Evolutionary conservation across 2,329 filamentous ascomycete species (phyloP), one percentile per base, ranked within the genome.

Genomic region (Blastomyces percursus): DNA sequence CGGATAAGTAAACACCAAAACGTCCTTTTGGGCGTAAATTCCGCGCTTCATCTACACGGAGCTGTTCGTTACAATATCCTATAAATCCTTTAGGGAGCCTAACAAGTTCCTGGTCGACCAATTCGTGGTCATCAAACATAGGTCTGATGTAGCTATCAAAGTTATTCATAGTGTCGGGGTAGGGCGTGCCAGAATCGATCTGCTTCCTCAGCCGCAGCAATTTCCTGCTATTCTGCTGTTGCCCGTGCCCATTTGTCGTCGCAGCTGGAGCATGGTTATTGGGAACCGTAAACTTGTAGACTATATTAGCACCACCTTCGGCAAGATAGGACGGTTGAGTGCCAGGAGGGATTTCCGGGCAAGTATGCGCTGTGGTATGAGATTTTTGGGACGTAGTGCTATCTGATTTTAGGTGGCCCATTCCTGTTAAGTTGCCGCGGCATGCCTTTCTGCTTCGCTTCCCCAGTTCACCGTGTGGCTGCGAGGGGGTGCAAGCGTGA

Each of bases 221-320:
- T 65, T 82, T 81, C 21, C 78, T 81, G 63, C 52, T 63, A 32
- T 62, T 62, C 16, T 60, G 62, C 55, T 67, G 63, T 59, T 59
- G 56, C 55, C 55, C 61, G 63, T 69, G 21, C 67, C 67, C 46
- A 67, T 74, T 74, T 64, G 72, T 66, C 46, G 71, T 65, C 56
- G 58, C 42, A 63, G 67, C 35, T 64, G 66, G 14, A 64, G 66
- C 52, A 32, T 35, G 7, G 11, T 66, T 54, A 1, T 74, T 69
- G 4, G 77, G 74, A 24, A 79, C 64, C 55, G 77, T 76, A 62
- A 89, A 80, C 67, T 81, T 81, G 70, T 89, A 91, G 65, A 92
- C 86, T 60, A 87, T 82, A 72, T 94, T 93, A 61, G 90, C 89
- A 30, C 88, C 86, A 30, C 89, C 90, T 73, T 94, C 89, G 30